Conservation (phyloP, 2,329 filamentous ascomycete genomes). For the Helotiales sp. region DNA sequence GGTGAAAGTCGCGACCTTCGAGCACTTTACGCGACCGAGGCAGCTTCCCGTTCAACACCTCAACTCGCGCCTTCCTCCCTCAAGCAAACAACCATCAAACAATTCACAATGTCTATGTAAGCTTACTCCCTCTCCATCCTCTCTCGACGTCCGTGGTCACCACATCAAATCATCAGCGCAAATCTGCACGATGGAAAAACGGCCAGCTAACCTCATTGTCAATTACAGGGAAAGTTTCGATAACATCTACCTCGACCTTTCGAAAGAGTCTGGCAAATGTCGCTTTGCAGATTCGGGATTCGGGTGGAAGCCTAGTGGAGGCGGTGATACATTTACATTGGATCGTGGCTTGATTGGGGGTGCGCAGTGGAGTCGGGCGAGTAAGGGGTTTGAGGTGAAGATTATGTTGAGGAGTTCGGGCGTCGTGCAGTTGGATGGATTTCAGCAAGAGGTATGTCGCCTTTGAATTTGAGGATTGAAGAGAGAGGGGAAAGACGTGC, state of each 20-base stretch:
- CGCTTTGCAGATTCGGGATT: slow-evolving; percentile 92
- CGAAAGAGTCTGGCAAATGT: slow-evolving; percentile 88
- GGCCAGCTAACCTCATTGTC: slow-evolving; percentile 14
- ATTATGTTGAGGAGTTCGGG: slow-evolving; percentile 81
- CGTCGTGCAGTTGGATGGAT: slow-evolving; percentile 92
- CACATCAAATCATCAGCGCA: not conserved
- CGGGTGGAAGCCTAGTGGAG: slow-evolving; percentile 88
- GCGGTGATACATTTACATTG: slow-evolving; percentile 90
- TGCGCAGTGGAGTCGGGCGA: slow-evolving; percentile 92
- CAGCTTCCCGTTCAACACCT: not conserved
- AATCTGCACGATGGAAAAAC: not conserved
- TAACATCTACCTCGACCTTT: slow-evolving; percentile 94
- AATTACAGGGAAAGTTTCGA: slow-evolving; percentile 81
- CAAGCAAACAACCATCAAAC: slow-evolving; percentile 1
- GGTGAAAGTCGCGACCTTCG: not conserved
- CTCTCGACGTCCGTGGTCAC: not conserved
- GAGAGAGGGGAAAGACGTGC: too few species aligned
- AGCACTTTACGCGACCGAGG: not conserved
- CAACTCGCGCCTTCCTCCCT: not conserved
- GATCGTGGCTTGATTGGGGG: slow-evolving; percentile 81
- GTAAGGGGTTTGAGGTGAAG: slow-evolving; percentile 92
- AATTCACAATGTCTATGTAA: slow-evolving; percentile 18
- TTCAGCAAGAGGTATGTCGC: slow-evolving; percentile 73
- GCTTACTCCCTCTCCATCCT: not conserved
- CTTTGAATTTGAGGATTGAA: too few species aligned